These are phyloP conservation scores for Butyriboletus appendiculatus DNA, from an alignment of 1,284 basidiomycete species.

Conservation along the genomic window DNA sequence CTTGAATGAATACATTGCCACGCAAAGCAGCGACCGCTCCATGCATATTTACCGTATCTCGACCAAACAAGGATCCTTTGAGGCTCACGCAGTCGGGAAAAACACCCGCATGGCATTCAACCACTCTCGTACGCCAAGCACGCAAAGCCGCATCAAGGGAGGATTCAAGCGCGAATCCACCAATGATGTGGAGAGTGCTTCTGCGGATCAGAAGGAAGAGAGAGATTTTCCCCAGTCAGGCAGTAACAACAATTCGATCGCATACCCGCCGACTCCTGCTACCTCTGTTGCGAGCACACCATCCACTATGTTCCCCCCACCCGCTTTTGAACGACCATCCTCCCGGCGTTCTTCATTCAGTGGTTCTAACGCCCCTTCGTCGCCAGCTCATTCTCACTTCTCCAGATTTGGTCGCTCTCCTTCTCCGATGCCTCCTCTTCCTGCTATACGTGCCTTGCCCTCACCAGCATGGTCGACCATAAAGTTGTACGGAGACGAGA, in stretches of 20 bases:
- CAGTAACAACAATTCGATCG: slow-evolving; percentile 35
- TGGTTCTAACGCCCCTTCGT: slow-evolving; percentile 73
- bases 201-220: slow-evolving; percentile 52
- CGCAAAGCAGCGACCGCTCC: slow-evolving; percentile 89
- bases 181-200: slow-evolving; percentile 70
- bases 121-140: slow-evolving; percentile 67
- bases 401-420: slow-evolving; percentile 79
- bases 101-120: slow-evolving; percentile 73
- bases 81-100: slow-evolving; percentile 83
- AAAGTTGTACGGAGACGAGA: slow-evolving; percentile 93
- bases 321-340: slow-evolving; percentile 60
- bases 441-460: slow-evolving; percentile 74
- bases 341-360: slow-evolving; percentile 90
- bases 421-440: slow-evolving; percentile 88
- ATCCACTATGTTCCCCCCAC: slow-evolving; percentile 74
- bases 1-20: slow-evolving; percentile 91
- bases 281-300: slow-evolving; percentile 59
- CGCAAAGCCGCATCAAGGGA: slow-evolving; percentile 41
- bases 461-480: slow-evolving; percentile 53
- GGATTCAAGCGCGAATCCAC: slow-evolving; percentile 70
- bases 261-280: slow-evolving; percentile 59
- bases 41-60: slow-evolving; percentile 88
- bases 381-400: slow-evolving; percentile 52
- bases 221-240: slow-evolving; percentile 22
- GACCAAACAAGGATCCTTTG: slow-evolving; percentile 76